Conservation (phyloP, 805 yeast genomes). For the Teunomyces gatunensis region DNA sequence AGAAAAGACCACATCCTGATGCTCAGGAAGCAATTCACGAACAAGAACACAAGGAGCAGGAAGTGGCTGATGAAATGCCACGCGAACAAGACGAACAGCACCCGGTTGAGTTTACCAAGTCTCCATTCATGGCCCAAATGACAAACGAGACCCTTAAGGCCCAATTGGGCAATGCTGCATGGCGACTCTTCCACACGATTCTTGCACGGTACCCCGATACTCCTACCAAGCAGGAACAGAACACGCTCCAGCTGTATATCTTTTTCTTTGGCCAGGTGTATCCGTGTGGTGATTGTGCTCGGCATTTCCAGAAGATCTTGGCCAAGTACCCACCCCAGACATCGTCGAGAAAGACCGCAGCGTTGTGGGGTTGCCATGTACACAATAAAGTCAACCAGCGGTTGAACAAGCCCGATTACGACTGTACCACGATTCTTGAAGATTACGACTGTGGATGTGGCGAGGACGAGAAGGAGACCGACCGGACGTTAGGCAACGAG, state of each 20-base stretch:
- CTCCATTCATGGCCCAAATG: constrained; percentile 89
- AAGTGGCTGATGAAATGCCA: not conserved
- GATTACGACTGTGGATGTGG: constrained; percentile 98
- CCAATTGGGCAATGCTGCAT: constrained; percentile 85
- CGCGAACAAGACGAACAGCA: not conserved
- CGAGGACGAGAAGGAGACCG: constrained; percentile 56
- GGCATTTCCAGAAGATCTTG: constrained; percentile 76
- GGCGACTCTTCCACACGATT: constrained; percentile 89
- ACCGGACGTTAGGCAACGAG: constrained; percentile 35
- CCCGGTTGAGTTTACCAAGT: constrained; percentile 10
- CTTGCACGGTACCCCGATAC: constrained; percentile 87
- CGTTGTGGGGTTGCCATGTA: constrained; percentile 93
- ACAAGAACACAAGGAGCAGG: not conserved
- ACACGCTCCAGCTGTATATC: constrained; percentile 62
- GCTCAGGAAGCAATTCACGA: not conserved
- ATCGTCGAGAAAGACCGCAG: constrained; percentile 71
- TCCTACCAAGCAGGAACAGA: constrained; percentile 63
- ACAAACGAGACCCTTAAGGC: constrained; percentile 79
- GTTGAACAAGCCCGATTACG: constrained; percentile 68
- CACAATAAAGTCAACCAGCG: constrained; percentile 84
- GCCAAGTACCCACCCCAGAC: constrained; percentile 81
- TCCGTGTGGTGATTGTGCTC: constrained; percentile 97
- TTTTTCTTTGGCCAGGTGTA: constrained; percentile 84
- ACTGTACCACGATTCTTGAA: constrained; percentile 80
- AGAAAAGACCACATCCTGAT: not conserved